Percentiles rank a stretch among this genome's conserved stretches.
Conservation (phyloP, 2,329 filamentous ascomycete species). For the Fusarium succisae region DNA sequence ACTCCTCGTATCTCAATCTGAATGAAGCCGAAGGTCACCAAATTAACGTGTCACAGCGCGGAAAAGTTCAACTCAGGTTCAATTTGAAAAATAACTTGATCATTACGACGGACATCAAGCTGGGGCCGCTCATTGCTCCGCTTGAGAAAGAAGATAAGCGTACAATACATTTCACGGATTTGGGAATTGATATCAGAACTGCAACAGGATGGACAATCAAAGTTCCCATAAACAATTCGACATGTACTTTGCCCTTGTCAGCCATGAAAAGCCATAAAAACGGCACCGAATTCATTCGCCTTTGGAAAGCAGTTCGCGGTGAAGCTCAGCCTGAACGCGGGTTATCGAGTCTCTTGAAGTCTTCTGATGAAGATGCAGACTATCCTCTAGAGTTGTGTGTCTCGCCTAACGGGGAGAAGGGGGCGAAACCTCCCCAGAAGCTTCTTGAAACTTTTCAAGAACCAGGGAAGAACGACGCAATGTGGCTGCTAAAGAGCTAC, state of each 20-base stretch:
- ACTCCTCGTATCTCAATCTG: background rate
- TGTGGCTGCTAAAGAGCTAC: rapidly evolving
- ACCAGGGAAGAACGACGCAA: background rate
- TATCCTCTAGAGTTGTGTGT: background rate
- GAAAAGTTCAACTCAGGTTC: background rate
- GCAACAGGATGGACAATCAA: background rate
- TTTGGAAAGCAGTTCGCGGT: background rate
- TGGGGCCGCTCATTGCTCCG: background rate
- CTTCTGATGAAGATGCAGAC: background rate
- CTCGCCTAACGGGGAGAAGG: background rate
- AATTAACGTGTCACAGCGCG: background rate
- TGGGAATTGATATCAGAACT: background rate
- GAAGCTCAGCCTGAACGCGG: background rate
- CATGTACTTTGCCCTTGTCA: background rate
- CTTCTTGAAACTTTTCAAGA: background rate
- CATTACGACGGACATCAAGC: background rate
- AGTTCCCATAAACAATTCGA: background rate
- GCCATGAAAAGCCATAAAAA: background rate
- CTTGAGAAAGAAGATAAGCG: background rate
- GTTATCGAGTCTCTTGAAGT: background rate
- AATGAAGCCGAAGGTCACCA: background rate
- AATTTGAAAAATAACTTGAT: background rate
- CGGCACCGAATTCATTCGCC: background rate
- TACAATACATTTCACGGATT: background rate
- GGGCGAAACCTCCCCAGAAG: background rate